These are phyloP conservation scores for Fusarium sulawesiense DNA, from an alignment of 2,329 filamentous ascomycete genomes.

Conservation along the genomic window DNA sequence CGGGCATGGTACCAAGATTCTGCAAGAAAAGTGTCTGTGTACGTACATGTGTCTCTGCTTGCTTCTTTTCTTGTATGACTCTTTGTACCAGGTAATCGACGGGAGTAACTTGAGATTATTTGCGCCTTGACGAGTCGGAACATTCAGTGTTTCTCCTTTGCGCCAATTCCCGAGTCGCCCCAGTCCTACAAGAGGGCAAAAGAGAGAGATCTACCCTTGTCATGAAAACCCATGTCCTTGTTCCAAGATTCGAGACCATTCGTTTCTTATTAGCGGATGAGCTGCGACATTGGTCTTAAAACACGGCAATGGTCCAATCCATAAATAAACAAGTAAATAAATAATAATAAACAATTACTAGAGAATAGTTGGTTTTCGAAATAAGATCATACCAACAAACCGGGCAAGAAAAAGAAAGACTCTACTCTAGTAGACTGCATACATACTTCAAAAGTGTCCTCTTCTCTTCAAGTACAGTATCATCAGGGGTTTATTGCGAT, in stretches of 20 bases:
- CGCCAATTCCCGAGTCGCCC: constrained; percentile 16
- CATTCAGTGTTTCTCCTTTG: constrained; percentile 27
- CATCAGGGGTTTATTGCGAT: constrained; percentile 29
- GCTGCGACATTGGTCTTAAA: constrained; percentile 37
- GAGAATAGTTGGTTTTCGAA: not conserved
- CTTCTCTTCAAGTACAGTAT: constrained; percentile 3
- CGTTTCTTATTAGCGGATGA: constrained; percentile 30
- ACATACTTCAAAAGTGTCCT: not conserved
- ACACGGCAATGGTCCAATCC: constrained; percentile 30
- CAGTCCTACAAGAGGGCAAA: not conserved
- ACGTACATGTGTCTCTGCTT: not conserved
- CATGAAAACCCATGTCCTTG: not conserved
- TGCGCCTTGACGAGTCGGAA: constrained; percentile 4
- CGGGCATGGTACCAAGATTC: not conserved
- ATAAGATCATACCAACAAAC: not conserved
- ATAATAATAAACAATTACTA: not conserved
- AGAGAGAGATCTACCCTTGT: constrained; percentile 2
- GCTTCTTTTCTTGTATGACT: constrained; percentile 2
- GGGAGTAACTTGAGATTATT: not conserved
- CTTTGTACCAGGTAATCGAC: not conserved
- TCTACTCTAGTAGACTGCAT: too few species aligned
- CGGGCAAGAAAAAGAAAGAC: not conserved
- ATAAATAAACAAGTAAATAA: not conserved
- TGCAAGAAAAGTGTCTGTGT: not conserved
- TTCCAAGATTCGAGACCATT: constrained; percentile 7